phyloP scores from a whole-genome alignment of 352 stramenopile genomes.

The Sclerospora graminicola region DNA sequence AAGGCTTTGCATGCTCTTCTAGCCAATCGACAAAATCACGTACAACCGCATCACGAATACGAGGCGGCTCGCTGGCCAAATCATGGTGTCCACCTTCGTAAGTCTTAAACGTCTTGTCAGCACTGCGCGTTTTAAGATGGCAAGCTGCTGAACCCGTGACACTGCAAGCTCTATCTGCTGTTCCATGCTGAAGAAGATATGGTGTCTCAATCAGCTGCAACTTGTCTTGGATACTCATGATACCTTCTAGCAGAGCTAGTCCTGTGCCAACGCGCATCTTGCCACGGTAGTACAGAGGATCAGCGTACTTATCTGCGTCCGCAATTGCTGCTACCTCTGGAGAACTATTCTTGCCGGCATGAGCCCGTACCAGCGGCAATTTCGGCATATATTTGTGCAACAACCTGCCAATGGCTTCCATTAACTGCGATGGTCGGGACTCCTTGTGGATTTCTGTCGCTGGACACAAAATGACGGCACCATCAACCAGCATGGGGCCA shows the following conservation, averaged over 20 bases:
- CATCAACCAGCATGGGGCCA: conserved; percentile 40
- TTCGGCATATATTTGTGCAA: conserved; percentile 51
- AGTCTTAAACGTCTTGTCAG: conserved; percentile 61
- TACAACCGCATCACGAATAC: conserved; percentile 50
- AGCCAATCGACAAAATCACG: conserved; percentile 68
- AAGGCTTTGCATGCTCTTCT: conserved; percentile 22
- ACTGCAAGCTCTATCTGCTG: conserved; percentile 54
- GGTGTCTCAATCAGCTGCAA: conserved; percentile 49
- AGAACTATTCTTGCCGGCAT: conserved; percentile 54
- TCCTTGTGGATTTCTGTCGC: conserved; percentile 55
- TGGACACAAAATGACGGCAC: conserved; percentile 59
- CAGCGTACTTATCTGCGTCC: conserved; percentile 39
- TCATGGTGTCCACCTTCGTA: conserved; percentile 56
- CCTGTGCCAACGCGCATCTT: conserved; percentile 65
- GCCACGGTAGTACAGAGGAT: conserved; percentile 68
- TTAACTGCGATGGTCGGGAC: conserved; percentile 30
- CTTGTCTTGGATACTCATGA: conserved; percentile 44
- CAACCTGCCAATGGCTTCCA: conserved; percentile 42
- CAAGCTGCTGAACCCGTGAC: conserved; percentile 55
- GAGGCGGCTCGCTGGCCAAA: conserved; percentile 59
- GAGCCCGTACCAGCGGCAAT: conserved; percentile 44
- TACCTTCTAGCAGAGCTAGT: conserved; percentile 53
- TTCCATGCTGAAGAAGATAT: conserved; percentile 72
- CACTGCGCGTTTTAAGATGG: conserved; percentile 37
- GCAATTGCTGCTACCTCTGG: conserved; percentile 42